Evolutionary conservation across 2,329 filamentous ascomycete species (phyloP), one percentile per base, ranked within the genome.

Genomic region (Rachicladosporium sp.): DNA sequence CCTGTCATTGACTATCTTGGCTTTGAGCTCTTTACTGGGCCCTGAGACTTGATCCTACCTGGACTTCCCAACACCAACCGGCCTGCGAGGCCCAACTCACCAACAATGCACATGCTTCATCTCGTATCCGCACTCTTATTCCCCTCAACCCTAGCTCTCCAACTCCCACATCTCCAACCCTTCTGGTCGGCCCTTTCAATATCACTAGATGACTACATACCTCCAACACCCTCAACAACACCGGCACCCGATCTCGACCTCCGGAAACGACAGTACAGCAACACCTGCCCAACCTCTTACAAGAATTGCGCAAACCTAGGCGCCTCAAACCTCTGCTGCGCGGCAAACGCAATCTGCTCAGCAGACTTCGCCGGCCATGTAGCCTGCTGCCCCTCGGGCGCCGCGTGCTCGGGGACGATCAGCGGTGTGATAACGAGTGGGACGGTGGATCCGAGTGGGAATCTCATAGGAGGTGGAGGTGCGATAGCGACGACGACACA

Each of bases 321-420:
- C 38, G 69, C 69, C 4, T 58, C 69, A 2, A 64, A 64, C 31
- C 64, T 74, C 40, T 80, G 76, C 63, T 80, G 76, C 56, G 61
- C 60, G 29, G 57, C 61, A 31, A 64, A 62, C 36, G 67, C 71
- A 13, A 62, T 66, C 42, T 80, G 76, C 60, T 67, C 69, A 32
- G 64, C 67, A 37, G 76, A 80, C 56, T 57, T 59, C 32, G 70
- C 66, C 30, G 66, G 73, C 39, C 65, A 76, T 44, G 69, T 78
- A 39, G 76, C 74, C 15, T 80, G 76, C 63, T 80, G 76, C 58
- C 74, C 74, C 1, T 64, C 59, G 21, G 68, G 70, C 37, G 69
- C 70, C 10, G 67, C 61, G 21, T 80, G 76, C 51, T 78, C 74
- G 0, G 76, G 76, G 2, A 67, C 63, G 7, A 63, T 78, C 8